Percentiles rank a stretch among this genome's conserved stretches.
phyloP scores from a whole-genome alignment of 2,329 filamentous ascomycete genomes.

The Chrysosporium keratinophilum region DNA sequence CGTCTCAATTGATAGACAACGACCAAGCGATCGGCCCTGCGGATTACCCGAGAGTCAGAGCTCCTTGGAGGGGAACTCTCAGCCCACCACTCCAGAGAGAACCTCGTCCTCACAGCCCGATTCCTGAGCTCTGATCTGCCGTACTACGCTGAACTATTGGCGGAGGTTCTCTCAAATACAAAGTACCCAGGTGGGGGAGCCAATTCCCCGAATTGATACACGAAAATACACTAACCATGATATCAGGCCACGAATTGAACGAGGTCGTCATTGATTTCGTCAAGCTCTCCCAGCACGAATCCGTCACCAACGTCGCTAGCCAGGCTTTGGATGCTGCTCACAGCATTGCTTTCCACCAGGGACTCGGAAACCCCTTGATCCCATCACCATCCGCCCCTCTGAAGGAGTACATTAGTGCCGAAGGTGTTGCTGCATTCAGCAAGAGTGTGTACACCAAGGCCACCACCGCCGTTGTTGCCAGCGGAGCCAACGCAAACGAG shows the following conservation, averaged over 20 bases:
- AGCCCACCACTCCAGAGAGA: slow-evolving; percentile 85
- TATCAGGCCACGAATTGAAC: slow-evolving; percentile 71
- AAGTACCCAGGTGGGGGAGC: slow-evolving; percentile 60
- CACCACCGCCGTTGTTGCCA: slow-evolving; percentile 85
- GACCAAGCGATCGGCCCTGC: slow-evolving; percentile 72
- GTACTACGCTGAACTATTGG: slow-evolving; percentile 92
- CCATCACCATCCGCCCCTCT: slow-evolving; percentile 61
- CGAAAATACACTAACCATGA: slow-evolving; percentile 2
- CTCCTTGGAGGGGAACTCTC: slow-evolving; percentile 84
- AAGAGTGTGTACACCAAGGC: slow-evolving; percentile 71
- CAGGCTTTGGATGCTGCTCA: slow-evolving; percentile 81
- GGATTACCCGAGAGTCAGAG: slow-evolving; percentile 90
- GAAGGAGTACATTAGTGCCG: slow-evolving; percentile 69
- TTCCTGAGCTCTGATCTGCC: slow-evolving; percentile 93
- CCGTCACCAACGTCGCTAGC: slow-evolving; percentile 52
- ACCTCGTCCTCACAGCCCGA: slow-evolving; percentile 81
- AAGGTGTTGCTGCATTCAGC: slow-evolving; percentile 65
- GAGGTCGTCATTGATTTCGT: slow-evolving; percentile 76
- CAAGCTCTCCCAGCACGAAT: slow-evolving; percentile 63
- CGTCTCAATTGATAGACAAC: slow-evolving; percentile 55
- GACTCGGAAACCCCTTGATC: slow-evolving; percentile 70
- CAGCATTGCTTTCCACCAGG: slow-evolving; percentile 79
- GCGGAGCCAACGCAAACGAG: slow-evolving; percentile 66
- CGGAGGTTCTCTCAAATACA: slow-evolving; percentile 79
- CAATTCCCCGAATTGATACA: background rate